Percentiles rank a stretch among this genome's conserved stretches.
phyloP scores from a whole-genome alignment of 2,329 filamentous ascomycete genomes.

The Ploettnerulaceae sp. region DNA sequence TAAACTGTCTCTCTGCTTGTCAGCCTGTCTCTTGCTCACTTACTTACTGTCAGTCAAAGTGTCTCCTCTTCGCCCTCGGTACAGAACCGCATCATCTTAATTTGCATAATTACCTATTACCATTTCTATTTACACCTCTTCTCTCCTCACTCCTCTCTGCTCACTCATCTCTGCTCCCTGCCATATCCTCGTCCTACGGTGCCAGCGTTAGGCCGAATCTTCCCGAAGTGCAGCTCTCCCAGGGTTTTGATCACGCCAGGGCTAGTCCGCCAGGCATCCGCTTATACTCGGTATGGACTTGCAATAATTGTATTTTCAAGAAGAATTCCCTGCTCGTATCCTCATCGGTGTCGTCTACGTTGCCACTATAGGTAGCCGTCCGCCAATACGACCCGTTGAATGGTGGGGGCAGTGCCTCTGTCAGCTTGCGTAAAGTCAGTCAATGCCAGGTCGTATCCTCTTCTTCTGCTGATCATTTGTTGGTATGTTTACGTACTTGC shows the following conservation, averaged over 20 bases:
- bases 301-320: too few relatives aligned
- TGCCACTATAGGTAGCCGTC: too few relatives aligned
- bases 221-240: neutral
- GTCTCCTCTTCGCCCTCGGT: neutral
- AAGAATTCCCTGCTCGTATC: too few relatives aligned
- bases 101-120: neutral
- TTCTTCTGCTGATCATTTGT: neutral
- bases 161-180: neutral
- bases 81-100: neutral
- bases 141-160: neutral
- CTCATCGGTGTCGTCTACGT: too few relatives aligned
- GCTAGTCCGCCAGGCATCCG: too few relatives aligned
- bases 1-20: neutral
- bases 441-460: neutral
- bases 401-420: neutral
- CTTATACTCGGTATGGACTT: too few relatives aligned
- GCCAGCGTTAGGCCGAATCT: neutral
- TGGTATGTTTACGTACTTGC: neutral
- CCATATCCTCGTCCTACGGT: neutral
- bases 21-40: neutral
- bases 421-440: neutral
- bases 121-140: neutral
- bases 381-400: neutral
- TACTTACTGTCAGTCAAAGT: neutral
- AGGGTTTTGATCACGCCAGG: too few relatives aligned